Conservation (phyloP, 2,329 filamentous ascomycete genomes). For the Colletotrichum kahawae region DNA sequence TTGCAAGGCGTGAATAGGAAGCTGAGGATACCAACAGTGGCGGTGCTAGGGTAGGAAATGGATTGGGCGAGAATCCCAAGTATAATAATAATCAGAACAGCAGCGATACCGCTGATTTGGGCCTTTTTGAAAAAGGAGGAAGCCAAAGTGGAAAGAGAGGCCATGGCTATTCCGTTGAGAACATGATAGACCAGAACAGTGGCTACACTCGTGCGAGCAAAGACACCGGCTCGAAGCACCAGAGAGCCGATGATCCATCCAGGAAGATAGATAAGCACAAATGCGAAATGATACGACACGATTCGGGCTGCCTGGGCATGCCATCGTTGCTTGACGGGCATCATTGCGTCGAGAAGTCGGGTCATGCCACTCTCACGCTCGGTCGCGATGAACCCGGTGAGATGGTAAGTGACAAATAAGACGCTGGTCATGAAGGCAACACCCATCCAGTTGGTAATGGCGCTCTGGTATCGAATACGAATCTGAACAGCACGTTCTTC, state of each 20-base stretch:
- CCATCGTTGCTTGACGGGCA: constrained; percentile 77
- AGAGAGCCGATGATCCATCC: constrained; percentile 81
- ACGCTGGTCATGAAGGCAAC: constrained; percentile 81
- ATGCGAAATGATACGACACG: constrained; percentile 79
- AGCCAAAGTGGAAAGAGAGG: constrained; percentile 81
- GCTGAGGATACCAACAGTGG: constrained; percentile 70
- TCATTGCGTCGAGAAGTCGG: constrained; percentile 89
- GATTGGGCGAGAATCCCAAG: constrained; percentile 85
- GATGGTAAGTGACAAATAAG: constrained; percentile 83
- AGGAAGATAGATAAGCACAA: constrained; percentile 79
- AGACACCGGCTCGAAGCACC: constrained; percentile 68
- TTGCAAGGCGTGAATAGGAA: constrained; percentile 87
- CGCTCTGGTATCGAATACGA: constrained; percentile 71
- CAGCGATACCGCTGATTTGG: constrained; percentile 84
- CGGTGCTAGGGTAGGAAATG: constrained; percentile 65
- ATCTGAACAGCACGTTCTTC: constrained; percentile 71
- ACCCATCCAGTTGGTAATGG: constrained; percentile 77
- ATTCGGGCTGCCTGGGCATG: constrained; percentile 80
- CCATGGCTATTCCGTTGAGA: constrained; percentile 75
- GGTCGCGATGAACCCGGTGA: constrained; percentile 83
- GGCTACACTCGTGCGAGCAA: constrained; percentile 63
- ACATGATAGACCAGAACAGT: constrained; percentile 79
- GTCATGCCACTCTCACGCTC: constrained; percentile 90
- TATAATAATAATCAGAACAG: constrained; percentile 74
- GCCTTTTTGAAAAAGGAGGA: constrained; percentile 86